phyloP scores from a whole-genome alignment of 2,329 filamentous ascomycete genomes.

The Penicillium sumatraense region DNA sequence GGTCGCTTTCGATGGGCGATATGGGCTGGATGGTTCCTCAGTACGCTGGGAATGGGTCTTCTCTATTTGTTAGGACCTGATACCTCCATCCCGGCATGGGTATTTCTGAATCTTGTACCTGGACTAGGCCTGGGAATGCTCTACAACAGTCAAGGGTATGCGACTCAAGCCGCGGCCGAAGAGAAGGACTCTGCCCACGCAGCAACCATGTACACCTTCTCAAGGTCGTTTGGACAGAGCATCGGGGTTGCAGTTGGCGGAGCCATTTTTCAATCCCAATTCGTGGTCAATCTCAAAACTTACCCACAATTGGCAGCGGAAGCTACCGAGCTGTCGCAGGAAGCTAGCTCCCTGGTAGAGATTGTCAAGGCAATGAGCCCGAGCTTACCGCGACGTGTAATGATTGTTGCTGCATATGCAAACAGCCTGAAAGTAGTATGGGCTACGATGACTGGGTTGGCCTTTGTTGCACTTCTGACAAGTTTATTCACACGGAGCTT shows the following conservation, averaged over 20 bases:
- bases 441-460: constrained; percentile 3
- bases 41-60: constrained; percentile 10
- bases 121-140: constrained; percentile 15
- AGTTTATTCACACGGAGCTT: neutral
- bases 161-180: constrained; percentile 9
- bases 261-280: constrained; percentile 8
- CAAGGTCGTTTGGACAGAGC: constrained; percentile 11
- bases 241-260: constrained; percentile 15
- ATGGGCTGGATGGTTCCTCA: constrained; percentile 11
- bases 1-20: constrained; percentile 16
- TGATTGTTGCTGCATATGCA: constrained; percentile 6
- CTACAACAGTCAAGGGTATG: constrained; percentile 11
- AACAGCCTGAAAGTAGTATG: constrained; percentile 5
- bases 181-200: constrained; percentile 11
- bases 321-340: neutral
- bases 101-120: constrained; percentile 10
- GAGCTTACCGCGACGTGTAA: neutral
- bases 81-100: constrained; percentile 7
- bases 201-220: constrained; percentile 16
- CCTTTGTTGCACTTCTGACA: constrained; percentile 2
- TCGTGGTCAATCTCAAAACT: constrained; percentile 1
- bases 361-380: constrained; percentile 1
- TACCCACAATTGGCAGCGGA: constrained; percentile 1
- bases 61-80: constrained; percentile 8
- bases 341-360: constrained; percentile 3